These are phyloP conservation scores for Carex cristatella DNA, from an alignment of 176 grass and related monocot species.

Conservation along the genomic window DNA sequence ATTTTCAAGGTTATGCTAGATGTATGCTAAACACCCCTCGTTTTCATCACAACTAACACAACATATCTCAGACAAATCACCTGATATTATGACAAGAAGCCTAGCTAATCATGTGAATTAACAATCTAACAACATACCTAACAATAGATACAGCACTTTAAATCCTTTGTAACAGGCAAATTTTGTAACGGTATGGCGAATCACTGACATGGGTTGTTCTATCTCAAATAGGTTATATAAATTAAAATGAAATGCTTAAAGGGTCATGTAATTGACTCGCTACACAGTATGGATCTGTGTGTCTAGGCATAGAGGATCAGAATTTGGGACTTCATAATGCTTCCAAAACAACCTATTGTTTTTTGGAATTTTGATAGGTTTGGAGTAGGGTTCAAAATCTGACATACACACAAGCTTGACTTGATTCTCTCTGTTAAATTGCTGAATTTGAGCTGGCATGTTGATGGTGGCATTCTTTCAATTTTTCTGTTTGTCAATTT, in stretches of 20 bases:
- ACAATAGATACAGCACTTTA: neutral
- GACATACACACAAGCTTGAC: constrained; percentile 11
- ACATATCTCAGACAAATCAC: neutral
- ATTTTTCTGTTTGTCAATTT: constrained; percentile 9
- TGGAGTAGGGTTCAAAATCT: neutral
- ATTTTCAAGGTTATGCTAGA: neutral
- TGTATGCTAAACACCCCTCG: neutral
- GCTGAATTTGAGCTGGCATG: constrained; percentile 4
- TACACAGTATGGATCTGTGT: neutral
- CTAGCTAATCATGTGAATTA: neutral
- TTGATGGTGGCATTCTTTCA: neutral
- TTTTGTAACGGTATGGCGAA: neutral
- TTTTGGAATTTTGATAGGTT: constrained; percentile 4
- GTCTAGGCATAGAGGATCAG: neutral
- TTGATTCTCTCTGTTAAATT: constrained; percentile 12
- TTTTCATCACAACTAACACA: neutral
- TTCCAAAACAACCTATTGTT: constrained; percentile 2
- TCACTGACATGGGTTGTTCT: neutral
- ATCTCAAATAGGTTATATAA: neutral
- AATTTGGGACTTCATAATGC: neutral
- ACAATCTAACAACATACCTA: neutral
- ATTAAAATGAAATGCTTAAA: neutral
- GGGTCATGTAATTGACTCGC: neutral
- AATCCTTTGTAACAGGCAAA: neutral
- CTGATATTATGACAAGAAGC: neutral